Percentiles rank a stretch among this genome's conserved stretches.
phyloP scores from a whole-genome alignment of 2,329 filamentous ascomycete genomes.

The Didymella segeticola region DNA sequence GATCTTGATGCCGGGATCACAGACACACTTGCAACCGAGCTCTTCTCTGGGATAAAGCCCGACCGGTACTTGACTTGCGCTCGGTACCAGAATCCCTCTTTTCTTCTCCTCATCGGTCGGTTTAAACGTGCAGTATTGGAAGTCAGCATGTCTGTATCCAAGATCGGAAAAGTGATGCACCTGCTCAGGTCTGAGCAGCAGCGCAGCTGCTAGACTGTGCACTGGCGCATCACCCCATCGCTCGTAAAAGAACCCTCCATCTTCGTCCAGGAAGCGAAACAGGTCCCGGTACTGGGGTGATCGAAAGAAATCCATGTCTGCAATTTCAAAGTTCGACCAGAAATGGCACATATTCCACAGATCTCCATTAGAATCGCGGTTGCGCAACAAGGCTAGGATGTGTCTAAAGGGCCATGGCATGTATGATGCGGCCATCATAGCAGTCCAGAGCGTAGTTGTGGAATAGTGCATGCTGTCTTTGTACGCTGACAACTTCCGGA shows the following conservation, averaged over 20 bases:
- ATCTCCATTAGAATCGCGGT: conserved; percentile 77
- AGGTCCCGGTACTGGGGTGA: conserved; percentile 84
- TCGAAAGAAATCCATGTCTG: conserved; percentile 87
- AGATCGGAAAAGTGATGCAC: conserved; percentile 98
- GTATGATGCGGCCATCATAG: conserved; percentile 22
- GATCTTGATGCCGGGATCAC: conserved; percentile 46
- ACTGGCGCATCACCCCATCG: conserved; percentile 93
- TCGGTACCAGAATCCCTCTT: conserved; percentile 5
- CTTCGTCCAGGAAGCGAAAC: conserved; percentile 74
- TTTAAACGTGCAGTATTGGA: conserved; percentile 20
- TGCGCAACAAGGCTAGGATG: conserved; percentile 21
- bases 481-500: conserved; percentile 24
- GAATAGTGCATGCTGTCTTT: conserved; percentile 13
- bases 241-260: conserved; percentile 26
- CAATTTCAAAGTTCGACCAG: conserved; percentile 98
- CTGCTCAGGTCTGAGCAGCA: conserved; percentile 85
- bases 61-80: neutral
- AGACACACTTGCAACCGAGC: conserved; percentile 16
- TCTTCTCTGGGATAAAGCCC: conserved; percentile 4
- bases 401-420: conserved; percentile 25
- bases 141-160: conserved; percentile 71
- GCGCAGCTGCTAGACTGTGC: conserved; percentile 85
- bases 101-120: conserved; percentile 10
- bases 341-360: conserved; percentile 97
- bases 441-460: conserved; percentile 22